Evolutionary conservation across 2,329 filamentous ascomycete genomes (phyloP).

Genomic region (Aureobasidium sp.): DNA sequence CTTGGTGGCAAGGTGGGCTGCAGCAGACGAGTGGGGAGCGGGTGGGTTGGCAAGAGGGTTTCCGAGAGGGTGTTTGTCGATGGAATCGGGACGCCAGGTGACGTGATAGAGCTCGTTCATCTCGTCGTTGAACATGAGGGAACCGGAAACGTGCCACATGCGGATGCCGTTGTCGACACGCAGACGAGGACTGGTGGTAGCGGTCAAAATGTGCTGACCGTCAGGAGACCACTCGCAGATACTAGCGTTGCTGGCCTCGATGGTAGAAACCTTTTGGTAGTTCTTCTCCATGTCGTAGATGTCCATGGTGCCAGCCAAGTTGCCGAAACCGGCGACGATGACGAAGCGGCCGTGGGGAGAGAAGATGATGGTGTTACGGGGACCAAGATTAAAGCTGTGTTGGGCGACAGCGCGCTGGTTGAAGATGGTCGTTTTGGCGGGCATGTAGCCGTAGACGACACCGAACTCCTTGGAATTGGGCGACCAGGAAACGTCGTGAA

Average conservation of each 20-base stretch:
- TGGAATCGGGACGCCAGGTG: slow-evolving; percentile 71
- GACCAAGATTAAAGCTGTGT: slow-evolving; percentile 78
- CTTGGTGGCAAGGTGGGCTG: slow-evolving; percentile 72
- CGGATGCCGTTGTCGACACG: slow-evolving; percentile 95
- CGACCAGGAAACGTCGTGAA: slow-evolving; percentile 97
- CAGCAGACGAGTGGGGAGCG: slow-evolving; percentile 71
- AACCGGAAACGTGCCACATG: slow-evolving; percentile 85
- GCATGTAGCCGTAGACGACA: slow-evolving; percentile 97
- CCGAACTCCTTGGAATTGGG: slow-evolving; percentile 97
- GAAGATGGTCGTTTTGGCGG: slow-evolving; percentile 98
- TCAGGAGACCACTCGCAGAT: slow-evolving; percentile 97
- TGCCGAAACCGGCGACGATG: slow-evolving; percentile 91
- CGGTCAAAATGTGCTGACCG: slow-evolving; percentile 89
- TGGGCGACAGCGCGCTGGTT: slow-evolving; percentile 76
- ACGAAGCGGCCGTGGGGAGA: slow-evolving; percentile 91
- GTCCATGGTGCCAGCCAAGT: slow-evolving; percentile 94
- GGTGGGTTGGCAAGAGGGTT: slow-evolving; percentile 72
- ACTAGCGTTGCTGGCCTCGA: slow-evolving; percentile 91
- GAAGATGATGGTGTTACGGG: slow-evolving; percentile 91
- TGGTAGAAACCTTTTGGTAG: slow-evolving; percentile 84
- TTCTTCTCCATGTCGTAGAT: slow-evolving; percentile 95
- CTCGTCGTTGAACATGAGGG: slow-evolving; percentile 90
- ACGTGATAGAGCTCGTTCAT: slow-evolving; percentile 90
- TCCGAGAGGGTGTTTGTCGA: slow-evolving; percentile 52
- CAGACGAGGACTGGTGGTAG: slow-evolving; percentile 91